Evolutionary conservation across 768 basidiomycete species (phyloP).

Genomic region (Mycena venus): DNA sequence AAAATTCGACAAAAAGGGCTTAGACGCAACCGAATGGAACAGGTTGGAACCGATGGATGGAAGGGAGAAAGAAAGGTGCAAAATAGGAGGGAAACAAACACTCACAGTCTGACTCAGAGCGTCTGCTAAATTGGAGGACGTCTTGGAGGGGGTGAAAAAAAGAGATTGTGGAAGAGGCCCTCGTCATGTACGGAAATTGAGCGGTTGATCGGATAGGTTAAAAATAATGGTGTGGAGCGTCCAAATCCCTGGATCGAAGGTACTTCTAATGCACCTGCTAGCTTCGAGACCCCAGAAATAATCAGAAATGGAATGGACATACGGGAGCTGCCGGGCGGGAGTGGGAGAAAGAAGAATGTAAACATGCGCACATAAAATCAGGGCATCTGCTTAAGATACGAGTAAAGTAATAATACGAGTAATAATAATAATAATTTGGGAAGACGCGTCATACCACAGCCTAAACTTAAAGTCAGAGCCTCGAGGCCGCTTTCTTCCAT

Average conservation of each 20-base stretch:
- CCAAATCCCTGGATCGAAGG: constrained; percentile 5
- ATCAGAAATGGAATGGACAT: not conserved
- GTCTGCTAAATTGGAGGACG: constrained; percentile 1
- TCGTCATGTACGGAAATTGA: constrained; percentile 6
- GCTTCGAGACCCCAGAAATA: not conserved
- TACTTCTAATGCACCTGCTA: constrained; percentile 6
- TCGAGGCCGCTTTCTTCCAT: too few species aligned
- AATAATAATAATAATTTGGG: too few species aligned
- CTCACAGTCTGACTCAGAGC: not conserved
- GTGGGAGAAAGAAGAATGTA: too few species aligned
- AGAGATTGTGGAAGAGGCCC: constrained; percentile 6
- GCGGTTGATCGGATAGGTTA: not conserved
- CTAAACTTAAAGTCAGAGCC: too few species aligned
- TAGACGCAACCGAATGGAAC: not conserved
- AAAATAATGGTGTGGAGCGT: constrained; percentile 7
- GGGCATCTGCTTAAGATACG: too few species aligned
- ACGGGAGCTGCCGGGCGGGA: too few species aligned
- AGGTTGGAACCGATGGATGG: constrained; percentile 7
- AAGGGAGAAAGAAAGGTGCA: constrained; percentile 3
- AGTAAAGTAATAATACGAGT: too few species aligned
- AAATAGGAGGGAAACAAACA: constrained; percentile 11
- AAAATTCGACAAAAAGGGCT: not conserved
- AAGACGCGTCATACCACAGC: too few species aligned
- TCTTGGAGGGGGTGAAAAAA: constrained; percentile 11
- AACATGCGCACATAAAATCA: too few species aligned